Evolutionary conservation across 2,329 filamentous ascomycete genomes (phyloP).

Genomic region (Trichoderma atroviride): DNA sequence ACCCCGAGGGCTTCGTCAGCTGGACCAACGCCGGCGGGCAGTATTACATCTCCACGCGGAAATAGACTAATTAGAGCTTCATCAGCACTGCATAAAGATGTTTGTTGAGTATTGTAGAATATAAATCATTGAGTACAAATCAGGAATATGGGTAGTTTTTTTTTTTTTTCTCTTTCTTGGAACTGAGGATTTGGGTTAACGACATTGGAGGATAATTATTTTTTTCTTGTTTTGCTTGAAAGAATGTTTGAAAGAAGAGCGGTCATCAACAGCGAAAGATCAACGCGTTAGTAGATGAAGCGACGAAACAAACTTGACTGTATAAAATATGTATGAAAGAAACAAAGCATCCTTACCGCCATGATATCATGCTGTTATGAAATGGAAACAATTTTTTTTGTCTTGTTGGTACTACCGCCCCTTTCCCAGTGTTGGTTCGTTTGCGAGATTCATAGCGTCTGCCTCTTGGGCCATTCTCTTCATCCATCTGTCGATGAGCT

Average conservation of each 20-base stretch:
- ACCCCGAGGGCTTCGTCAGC: conserved; percentile 76
- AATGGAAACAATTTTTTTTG: neutral
- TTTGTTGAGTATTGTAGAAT: conserved; percentile 27
- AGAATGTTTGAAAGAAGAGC: conserved; percentile 4
- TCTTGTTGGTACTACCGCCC: conserved; percentile 30
- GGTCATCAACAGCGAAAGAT: conserved; percentile 15
- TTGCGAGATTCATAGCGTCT: conserved; percentile 77
- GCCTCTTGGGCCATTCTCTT: conserved; percentile 82
- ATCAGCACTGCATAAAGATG: conserved; percentile 35
- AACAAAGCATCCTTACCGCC: conserved; percentile 21
- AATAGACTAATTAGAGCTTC: conserved; percentile 45
- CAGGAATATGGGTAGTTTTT: conserved; percentile 18
- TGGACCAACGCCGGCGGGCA: conserved; percentile 85
- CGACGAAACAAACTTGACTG: conserved; percentile 1
- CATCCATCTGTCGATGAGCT: conserved; percentile 92
- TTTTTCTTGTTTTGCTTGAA: conserved; percentile 13
- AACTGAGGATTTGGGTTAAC: conserved; percentile 9
- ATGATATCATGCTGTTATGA: neutral
- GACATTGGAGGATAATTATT: conserved; percentile 13
- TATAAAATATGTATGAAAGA: conserved; percentile 16
- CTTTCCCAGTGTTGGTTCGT: conserved; percentile 49
- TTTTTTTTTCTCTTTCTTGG: neutral
- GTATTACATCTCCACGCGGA: conserved; percentile 87
- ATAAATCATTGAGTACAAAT: conserved; percentile 21
- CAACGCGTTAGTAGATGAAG: conserved; percentile 12